Base-by-base conservation (phyloP, 192 early-diverging fungal genomes). In the Coemansia sp. region DNA sequence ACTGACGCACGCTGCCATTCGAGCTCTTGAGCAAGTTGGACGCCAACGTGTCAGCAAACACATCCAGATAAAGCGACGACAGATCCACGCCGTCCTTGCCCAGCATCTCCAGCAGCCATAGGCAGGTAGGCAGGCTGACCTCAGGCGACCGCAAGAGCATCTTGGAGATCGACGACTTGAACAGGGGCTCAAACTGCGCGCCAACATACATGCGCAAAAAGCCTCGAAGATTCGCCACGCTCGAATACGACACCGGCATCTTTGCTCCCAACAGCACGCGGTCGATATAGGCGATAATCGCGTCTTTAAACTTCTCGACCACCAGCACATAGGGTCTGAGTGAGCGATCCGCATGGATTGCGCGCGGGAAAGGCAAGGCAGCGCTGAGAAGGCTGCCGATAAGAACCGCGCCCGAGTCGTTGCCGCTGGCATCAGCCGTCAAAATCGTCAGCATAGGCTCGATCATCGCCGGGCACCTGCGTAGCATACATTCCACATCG, bases 141-240 rank as follows among this genome's bases (percentile, higher is more conserved):
- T 96, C 95, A 15, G 95, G 95, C 11, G 95, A 92, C 43, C 95
- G 88, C 49, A 97, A 77, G 60, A 94, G 84, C 73, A 94, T 85
- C 43, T 90, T 87, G 40, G 92, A 87, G n/a, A 92, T 80, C 38
- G 85, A 78, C 22, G 89, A 78, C 15, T 86, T 61, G 53, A 94
- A 86, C 51, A 89, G 82, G 6, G 51, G 38, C 24, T 84, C 79
- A 45, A 93, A 90, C 38, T 80, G 67, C 4, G 70, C 76, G 27
- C 83, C 74, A 3, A 94, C 76, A 42, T 72, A 86, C 14, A 42
- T 43, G 15, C 82, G 77, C 41, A 94, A 72, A 65, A 92, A 93
- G 38, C 85, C 83, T 25, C 86, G 68, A 37, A 93, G 83, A 27
- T 74, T 69, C 68, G 60, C 38, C 6, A 72, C 65, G 49, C 64